A percentile compares a stretch with the other conserved stretches of the same genome.
Evolutionary conservation across 306 rosid genomes (phyloP).

Genomic region (Corylus avellana): DNA sequence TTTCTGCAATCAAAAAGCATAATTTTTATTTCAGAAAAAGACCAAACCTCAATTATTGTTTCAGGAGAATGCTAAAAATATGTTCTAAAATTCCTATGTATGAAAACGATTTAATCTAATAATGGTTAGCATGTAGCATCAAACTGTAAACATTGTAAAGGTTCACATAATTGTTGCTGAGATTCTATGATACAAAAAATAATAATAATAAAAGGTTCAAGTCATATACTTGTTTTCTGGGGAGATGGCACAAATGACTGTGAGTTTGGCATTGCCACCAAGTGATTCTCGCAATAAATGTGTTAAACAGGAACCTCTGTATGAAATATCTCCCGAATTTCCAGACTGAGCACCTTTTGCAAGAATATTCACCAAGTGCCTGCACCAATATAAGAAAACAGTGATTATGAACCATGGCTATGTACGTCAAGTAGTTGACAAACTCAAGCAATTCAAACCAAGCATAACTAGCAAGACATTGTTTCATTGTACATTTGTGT

Average conservation of each 20-base stretch:
- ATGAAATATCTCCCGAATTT: constrained; percentile 50
- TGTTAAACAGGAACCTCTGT: constrained; percentile 68
- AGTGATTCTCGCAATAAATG: constrained; percentile 70
- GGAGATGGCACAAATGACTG: constrained; percentile 73
- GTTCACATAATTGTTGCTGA: neutral
- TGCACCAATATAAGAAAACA: constrained; percentile 44
- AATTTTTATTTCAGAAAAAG: constrained; percentile 18
- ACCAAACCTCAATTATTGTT: neutral
- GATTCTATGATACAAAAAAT: neutral
- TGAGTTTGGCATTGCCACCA: constrained; percentile 91
- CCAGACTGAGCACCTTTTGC: constrained; percentile 50
- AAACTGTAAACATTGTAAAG: neutral
- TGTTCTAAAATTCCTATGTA: neutral
- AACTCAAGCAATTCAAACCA: neutral
- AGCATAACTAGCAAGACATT: neutral
- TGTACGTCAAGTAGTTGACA: constrained; percentile 11
- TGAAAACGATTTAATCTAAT: neutral
- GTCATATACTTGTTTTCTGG: constrained; percentile 65
- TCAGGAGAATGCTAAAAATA: neutral
- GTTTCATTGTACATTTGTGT: neutral
- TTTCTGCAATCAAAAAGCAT: constrained; percentile 57
- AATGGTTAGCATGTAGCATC: neutral
- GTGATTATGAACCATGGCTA: constrained; percentile 16
- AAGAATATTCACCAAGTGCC: constrained; percentile 70
- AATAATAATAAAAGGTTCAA: constrained; percentile 6